Percentiles rank a stretch among this genome's conserved stretches.
phyloP scores from a whole-genome alignment of 2,329 filamentous ascomycete species.

The Fusarium dimerum region DNA sequence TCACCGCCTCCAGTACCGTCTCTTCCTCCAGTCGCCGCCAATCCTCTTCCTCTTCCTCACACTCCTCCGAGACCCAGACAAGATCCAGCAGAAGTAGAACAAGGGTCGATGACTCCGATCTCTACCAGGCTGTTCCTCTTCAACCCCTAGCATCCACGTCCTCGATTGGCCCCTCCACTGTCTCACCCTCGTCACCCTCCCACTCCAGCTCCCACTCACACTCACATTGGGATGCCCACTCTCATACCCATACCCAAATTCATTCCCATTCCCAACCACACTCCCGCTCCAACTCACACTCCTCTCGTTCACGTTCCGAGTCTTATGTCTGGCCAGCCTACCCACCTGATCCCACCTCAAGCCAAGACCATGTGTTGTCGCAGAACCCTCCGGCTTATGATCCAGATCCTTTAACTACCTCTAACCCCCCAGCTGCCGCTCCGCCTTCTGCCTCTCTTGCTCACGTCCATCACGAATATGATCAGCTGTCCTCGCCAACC shows the following conservation, averaged over 20 bases:
- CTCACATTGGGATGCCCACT: not conserved
- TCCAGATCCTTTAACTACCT: conserved; percentile 27
- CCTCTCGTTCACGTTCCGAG: not conserved
- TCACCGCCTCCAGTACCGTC: conserved; percentile 21
- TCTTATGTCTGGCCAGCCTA: conserved; percentile 18
- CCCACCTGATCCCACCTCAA: conserved; percentile 18
- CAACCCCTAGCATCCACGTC: conserved; percentile 33
- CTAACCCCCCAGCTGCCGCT: conserved; percentile 13
- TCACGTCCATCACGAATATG: conserved; percentile 15
- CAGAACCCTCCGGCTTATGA: conserved; percentile 24
- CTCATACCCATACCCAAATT: not conserved
- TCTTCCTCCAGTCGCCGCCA: conserved; percentile 12
- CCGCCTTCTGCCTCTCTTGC: conserved; percentile 8
- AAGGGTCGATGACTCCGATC: conserved; percentile 30
- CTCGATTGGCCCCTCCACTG: conserved; percentile 29
- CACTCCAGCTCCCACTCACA: not conserved
- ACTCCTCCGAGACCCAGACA: conserved; percentile 17
- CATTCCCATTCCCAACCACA: not conserved
- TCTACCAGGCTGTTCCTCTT: conserved; percentile 34
- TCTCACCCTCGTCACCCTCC: conserved; percentile 18
- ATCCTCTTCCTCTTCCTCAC: conserved; percentile 23
- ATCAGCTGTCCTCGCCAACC: conserved; percentile 7
- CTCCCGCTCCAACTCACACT: not conserved
- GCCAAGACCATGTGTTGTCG: conserved; percentile 29
- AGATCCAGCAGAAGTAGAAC: not conserved